These are phyloP conservation scores for Lactarius hatsudake DNA, from an alignment of 768 basidiomycete genomes.

Conservation along the genomic window DNA sequence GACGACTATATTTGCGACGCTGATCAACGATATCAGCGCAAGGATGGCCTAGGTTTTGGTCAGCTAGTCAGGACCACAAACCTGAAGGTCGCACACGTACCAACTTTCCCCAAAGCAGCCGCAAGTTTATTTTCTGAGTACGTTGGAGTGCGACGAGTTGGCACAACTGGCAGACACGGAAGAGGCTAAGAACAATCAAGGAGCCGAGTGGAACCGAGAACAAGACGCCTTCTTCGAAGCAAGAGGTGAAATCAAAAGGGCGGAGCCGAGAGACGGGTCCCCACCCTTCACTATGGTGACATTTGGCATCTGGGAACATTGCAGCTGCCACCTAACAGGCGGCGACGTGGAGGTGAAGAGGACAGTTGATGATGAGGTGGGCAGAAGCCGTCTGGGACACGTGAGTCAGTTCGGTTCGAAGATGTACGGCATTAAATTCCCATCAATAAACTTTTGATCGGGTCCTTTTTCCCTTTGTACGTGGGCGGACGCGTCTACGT, in stretches of 20 bases:
- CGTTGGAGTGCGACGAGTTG: conserved; percentile 34
- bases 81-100: conserved; percentile 42
- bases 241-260: conserved; percentile 74
- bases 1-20: conserved; percentile 43
- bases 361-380: background rate
- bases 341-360: background rate
- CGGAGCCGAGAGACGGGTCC: conserved; percentile 52
- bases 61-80: conserved; percentile 11
- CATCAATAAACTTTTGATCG: background rate
- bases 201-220: conserved; percentile 51
- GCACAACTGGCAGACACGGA: conserved; percentile 38
- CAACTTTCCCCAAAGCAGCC: conserved; percentile 59
- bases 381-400: background rate
- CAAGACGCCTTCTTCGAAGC: conserved; percentile 74
- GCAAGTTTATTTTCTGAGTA: conserved; percentile 44
- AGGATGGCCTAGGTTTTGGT: conserved; percentile 44
- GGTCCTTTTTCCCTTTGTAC: background rate
- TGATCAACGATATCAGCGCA: conserved; percentile 44
- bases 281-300: conserved; percentile 67
- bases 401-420: background rate
- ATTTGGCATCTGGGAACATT: conserved; percentile 31
- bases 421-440: background rate
- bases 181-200: conserved; percentile 44
- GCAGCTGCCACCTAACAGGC: background rate
- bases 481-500: background rate